A percentile compares a stretch with the other conserved stretches of the same genome.
phyloP scores from a whole-genome alignment of 148 eudicot genomes.

The Chenopodium quinoa region DNA sequence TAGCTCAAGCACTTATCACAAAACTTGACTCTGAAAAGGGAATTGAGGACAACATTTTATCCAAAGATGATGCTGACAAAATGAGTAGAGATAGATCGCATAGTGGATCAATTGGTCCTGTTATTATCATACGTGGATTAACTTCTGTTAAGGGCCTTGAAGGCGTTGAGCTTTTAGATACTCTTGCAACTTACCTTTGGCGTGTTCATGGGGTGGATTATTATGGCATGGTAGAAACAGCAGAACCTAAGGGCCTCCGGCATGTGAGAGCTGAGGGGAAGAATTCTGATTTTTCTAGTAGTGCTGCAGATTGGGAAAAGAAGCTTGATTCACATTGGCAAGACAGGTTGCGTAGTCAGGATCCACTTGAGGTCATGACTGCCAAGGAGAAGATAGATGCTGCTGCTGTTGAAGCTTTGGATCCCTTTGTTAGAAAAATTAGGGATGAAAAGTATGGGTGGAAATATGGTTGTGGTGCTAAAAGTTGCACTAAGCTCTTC shows the following conservation, averaged over 20 bases:
- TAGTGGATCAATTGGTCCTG: constrained; percentile 82
- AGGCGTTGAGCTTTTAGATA: constrained; percentile 91
- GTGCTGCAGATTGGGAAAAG: constrained; percentile 82
- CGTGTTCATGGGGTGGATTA: constrained; percentile 97
- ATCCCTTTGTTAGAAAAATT: constrained; percentile 89
- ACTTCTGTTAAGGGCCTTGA: constrained; percentile 87
- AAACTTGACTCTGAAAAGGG: constrained; percentile 92
- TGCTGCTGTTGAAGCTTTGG: constrained; percentile 81
- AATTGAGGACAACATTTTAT: constrained; percentile 79
- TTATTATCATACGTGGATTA: constrained; percentile 73
- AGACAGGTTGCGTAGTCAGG: constrained; percentile 70
- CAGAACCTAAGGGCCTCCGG: constrained; percentile 82
- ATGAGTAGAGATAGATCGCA: constrained; percentile 73
- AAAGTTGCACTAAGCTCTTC: constrained; percentile 96
- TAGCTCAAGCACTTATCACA: constrained; percentile 71
- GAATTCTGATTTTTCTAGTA: constrained; percentile 41
- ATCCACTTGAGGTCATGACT: constrained; percentile 89
- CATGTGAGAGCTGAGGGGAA: constrained; percentile 86
- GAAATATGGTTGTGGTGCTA: constrained; percentile 99
- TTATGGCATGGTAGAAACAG: constrained; percentile 74
- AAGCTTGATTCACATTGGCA: constrained; percentile 85
- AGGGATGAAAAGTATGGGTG: constrained; percentile 99
- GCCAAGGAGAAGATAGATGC: constrained; percentile 97
- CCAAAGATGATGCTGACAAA: constrained; percentile 69
- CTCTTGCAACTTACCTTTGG: constrained; percentile 90